A percentile compares a stretch with the other conserved stretches of the same genome.
These are phyloP conservation scores for Brassica hybrid DNA, from an alignment of 441 rosid species.

Conservation along the genomic window DNA sequence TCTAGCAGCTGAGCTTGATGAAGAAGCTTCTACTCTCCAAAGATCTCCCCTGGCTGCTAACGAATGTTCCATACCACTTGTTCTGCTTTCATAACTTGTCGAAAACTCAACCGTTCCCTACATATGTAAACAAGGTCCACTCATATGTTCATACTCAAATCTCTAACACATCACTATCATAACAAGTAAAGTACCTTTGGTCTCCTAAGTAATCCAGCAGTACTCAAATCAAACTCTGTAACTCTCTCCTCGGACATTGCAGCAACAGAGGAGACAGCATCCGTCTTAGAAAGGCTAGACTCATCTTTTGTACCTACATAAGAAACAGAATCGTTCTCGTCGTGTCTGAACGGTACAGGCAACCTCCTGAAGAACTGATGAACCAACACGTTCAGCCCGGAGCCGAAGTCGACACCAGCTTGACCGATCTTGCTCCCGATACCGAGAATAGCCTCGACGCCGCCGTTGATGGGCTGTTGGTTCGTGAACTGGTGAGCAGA, in stretches of 20 bases:
- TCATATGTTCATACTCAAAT: neutral
- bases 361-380: conserved; percentile 78
- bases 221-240: conserved; percentile 59
- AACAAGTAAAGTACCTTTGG: conserved; percentile 58
- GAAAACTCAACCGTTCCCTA: conserved; percentile 81
- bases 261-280: conserved; percentile 34
- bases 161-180: neutral
- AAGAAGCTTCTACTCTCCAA: conserved; percentile 95
- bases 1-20: conserved; percentile 53
- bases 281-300: conserved; percentile 49
- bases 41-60: conserved; percentile 94
- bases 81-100: conserved; percentile 82
- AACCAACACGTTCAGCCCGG: conserved; percentile 72
- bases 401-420: conserved; percentile 85
- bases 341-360: conserved; percentile 68
- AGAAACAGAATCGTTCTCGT: conserved; percentile 29
- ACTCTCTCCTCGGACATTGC: conserved; percentile 52
- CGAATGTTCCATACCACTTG: conserved; percentile 72
- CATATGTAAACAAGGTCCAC: conserved; percentile 8
- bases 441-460: conserved; percentile 70
- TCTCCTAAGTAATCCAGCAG: conserved; percentile 59
- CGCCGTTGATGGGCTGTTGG: conserved; percentile 61
- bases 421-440: conserved; percentile 84
- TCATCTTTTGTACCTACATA: conserved; percentile 46
- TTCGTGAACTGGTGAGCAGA: conserved; percentile 43